These are phyloP conservation scores for Schizosaccharomyces japonicus DNA, from an alignment of 805 yeast genomes.

Conservation along the genomic window DNA sequence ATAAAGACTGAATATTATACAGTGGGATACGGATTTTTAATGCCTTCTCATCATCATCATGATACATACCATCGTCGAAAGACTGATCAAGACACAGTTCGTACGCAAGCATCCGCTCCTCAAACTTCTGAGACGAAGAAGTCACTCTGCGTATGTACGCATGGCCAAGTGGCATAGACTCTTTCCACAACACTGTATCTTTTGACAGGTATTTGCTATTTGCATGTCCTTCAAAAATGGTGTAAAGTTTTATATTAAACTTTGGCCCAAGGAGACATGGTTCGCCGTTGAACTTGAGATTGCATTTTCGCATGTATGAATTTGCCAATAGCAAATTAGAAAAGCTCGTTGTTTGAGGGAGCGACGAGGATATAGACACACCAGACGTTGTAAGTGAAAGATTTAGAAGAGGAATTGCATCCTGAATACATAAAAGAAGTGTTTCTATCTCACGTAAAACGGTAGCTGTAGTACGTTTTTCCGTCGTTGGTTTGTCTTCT, in stretches of 20 bases:
- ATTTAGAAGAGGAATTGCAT: conserved; percentile 40
- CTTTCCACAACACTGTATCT: conserved; percentile 30
- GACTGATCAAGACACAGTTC: conserved; percentile 22
- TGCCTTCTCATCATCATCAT: conserved; percentile 25
- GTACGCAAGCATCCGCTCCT: conserved; percentile 4
- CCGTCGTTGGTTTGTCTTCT: conserved; percentile 11
- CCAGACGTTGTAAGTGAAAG: conserved; percentile 48
- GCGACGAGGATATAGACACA: conserved; percentile 27
- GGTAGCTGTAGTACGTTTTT: conserved; percentile 19
- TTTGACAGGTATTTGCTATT: neutral
- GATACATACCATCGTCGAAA: conserved; percentile 50
- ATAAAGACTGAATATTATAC: neutral
- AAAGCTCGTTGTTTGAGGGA: conserved; percentile 35
- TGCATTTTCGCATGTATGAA: conserved; percentile 21
- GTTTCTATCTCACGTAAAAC: conserved; percentile 28
- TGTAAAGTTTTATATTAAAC: conserved; percentile 32
- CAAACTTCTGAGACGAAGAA: conserved; percentile 7
- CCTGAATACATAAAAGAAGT: conserved; percentile 33
- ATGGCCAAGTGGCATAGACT: conserved; percentile 34
- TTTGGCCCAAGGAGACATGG: conserved; percentile 30
- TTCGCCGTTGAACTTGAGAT: conserved; percentile 13
- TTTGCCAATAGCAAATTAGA: conserved; percentile 44
- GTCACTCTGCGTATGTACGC: conserved; percentile 20
- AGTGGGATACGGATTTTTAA: neutral
- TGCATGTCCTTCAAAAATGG: conserved; percentile 23